Base-by-base conservation (phyloP, 495 filamentous ascomycete species). In the Pseudotulostoma volvatum region DNA sequence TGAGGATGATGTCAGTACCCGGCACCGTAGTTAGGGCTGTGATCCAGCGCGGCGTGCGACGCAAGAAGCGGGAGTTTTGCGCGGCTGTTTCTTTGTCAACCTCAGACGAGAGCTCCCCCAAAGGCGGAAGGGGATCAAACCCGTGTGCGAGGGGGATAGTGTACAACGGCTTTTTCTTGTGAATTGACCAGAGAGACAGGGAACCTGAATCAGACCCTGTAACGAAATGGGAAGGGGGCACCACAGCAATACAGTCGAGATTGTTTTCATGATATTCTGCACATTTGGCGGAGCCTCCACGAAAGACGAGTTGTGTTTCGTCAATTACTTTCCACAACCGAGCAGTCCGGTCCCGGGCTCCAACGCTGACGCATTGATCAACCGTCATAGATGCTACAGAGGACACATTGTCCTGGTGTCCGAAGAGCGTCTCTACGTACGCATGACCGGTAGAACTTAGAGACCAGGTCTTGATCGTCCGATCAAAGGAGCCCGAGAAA, bases 321-420 rank as follows among this genome's bases (percentile, higher is more conserved):
- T 97, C 90, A 18, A 85, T 76, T 1, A 96, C 86, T 56, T 96
- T 97, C 90, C 90, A 97, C 43, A 94, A 57, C 19, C 90, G 68
- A n/a, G 86, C 87, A 0, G 90, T 93, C 16, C 88, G 77, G 53
- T 97, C 90, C 36, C 88, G 69, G 19, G 80, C 80, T 42, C 90
- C 90, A 14, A 93, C 90, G 44, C 76, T 84, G 38, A 96, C 67
- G 54, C 90, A 95, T 23, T 84, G 76, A 57, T 97, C 90, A 38
- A 81, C 73, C 9, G 73, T 76, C 47, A 93, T 69, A 4, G 86
- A 83, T 30, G 81, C 77, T 38, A 97, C 68, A 47, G 81, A 79
- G 28, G 86, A 66, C 31, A 95, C 80, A 43, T 78, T 69, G 51
- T 96, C 90, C 52, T 95, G 86, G 58, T 97, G 90, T 7, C 90